Evolutionary conservation across 306 rosid genomes (phyloP), one percentile per base, ranked within the genome.

Genomic region (Gastrolobium bilobum): DNA sequence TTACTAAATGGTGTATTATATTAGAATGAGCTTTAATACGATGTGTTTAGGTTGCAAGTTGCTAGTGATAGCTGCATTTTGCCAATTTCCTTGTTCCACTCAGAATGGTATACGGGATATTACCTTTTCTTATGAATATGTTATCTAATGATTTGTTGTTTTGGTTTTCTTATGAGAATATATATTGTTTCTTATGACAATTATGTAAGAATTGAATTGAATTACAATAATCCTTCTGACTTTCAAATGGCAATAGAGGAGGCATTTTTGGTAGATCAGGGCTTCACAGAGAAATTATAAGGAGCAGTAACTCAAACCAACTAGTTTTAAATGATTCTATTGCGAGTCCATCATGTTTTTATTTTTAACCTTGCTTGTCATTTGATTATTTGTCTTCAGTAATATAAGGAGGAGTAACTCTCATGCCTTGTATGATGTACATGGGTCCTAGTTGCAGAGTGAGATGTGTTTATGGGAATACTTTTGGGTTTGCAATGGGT

Each of bases 181-280:
- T n/a, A n/a, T n/a, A n/a, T n/a, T n/a, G n/a, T n/a, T n/a, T n/a
- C n/a, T n/a, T n/a, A n/a, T n/a, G n/a, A n/a, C n/a, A n/a, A n/a
- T n/a, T n/a, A n/a, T n/a, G n/a, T n/a, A n/a, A n/a, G n/a, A n/a
- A n/a, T n/a, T 37, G 94, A 89, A 80, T 69, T 91, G 86, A 86
- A 86, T 73, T 80, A 35, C 80, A 87, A 88, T 85, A 85, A 76
- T 62, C 85, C 92, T 20, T 84, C 83, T 73, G 94, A 91, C 44
- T 91, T 93, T 81, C 93, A 89, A 87, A 87, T 85, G 89, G 98
- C 99, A 53, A 77, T 92, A 68, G 99, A 96, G 86, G 99, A 96
- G 83, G 99, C 96, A 31, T 90, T 93, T 86, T 84, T 96, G 89
- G 98, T 94, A 40, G 99, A 96, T 63, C 89, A 86, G 79, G 99